phyloP scores from a whole-genome alignment of 2,329 filamentous ascomycete genomes.

The Calonectria montana region DNA sequence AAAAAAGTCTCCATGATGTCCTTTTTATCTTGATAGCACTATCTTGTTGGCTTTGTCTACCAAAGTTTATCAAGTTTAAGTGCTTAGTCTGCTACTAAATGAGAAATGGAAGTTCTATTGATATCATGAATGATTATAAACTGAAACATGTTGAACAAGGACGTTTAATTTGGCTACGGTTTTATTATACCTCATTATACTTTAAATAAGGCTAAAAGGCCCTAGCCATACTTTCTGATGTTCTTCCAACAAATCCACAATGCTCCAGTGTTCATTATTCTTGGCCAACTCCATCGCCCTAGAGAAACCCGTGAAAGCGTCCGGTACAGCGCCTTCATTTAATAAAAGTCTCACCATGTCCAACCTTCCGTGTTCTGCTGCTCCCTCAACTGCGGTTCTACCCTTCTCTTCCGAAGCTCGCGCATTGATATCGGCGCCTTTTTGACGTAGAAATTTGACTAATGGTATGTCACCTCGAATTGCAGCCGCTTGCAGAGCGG shows the following conservation, averaged over 20 bases:
- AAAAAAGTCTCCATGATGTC: not conserved
- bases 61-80: not conserved
- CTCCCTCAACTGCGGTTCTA: conserved; percentile 21
- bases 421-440: not conserved
- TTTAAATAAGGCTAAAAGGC: too few relatives aligned
- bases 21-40: not conserved
- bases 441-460: not conserved
- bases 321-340: not conserved
- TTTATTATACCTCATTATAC: not conserved
- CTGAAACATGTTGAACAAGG: too few relatives aligned
- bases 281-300: not conserved
- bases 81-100: too few relatives aligned
- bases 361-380: conserved; percentile 21
- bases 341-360: conserved; percentile 16
- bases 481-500: conserved; percentile 13
- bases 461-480: conserved; percentile 5
- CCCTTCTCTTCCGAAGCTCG: not conserved
- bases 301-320: not conserved
- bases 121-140: too few relatives aligned
- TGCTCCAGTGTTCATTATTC: not conserved
- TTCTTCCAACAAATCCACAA: not conserved
- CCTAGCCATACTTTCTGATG: not conserved
- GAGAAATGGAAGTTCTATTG: too few relatives aligned
- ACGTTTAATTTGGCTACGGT: too few relatives aligned
- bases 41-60: not conserved